A percentile compares a stretch with the other conserved stretches of the same genome.
phyloP scores from a whole-genome alignment of 441 rosid species.

The Adansonia rubrostipa region DNA sequence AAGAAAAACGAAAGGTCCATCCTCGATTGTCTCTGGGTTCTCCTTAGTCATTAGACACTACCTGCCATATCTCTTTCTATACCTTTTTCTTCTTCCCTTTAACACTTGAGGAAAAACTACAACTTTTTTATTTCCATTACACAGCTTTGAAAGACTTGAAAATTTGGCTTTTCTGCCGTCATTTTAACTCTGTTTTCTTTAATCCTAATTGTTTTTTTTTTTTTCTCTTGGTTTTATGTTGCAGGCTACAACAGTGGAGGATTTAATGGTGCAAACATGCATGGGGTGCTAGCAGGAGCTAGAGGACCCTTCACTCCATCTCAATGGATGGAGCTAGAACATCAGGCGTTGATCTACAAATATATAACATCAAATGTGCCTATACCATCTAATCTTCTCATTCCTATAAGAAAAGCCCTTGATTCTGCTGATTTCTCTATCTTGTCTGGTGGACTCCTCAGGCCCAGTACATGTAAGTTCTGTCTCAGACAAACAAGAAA shows the following conservation, averaged over 20 bases:
- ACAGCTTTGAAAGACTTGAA: slow-evolving; percentile 18
- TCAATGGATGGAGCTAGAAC: slow-evolving; percentile 80
- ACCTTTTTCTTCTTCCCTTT: not conserved
- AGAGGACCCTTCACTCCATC: slow-evolving; percentile 66
- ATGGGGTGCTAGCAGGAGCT: slow-evolving; percentile 43
- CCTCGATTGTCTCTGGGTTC: slow-evolving; percentile 7
- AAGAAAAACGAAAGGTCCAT: slow-evolving; percentile 18
- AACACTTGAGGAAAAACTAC: not conserved
- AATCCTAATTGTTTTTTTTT: not conserved
- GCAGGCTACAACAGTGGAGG: slow-evolving; percentile 18
- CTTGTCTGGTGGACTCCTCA: slow-evolving; percentile 27
- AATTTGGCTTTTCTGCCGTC: slow-evolving; percentile 10
- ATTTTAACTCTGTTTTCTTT: not conserved
- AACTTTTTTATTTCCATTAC: not conserved
- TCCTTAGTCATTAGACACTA: not conserved
- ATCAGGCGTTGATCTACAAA: slow-evolving; percentile 78
- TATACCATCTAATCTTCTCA: slow-evolving; percentile 63
- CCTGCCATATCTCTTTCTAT: slow-evolving; percentile 12
- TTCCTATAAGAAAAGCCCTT: slow-evolving; percentile 60
- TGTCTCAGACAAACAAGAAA: slow-evolving; percentile 10
- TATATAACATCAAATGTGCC: slow-evolving; percentile 59
- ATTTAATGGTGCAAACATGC: slow-evolving; percentile 44
- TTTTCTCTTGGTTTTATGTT: not conserved
- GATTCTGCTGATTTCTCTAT: slow-evolving; percentile 43
- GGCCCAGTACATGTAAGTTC: slow-evolving; percentile 56